Percentiles rank a stretch among this genome's conserved stretches.
phyloP scores from a whole-genome alignment of 345 rosid genomes.

The Eucalyptus dawsonii region DNA sequence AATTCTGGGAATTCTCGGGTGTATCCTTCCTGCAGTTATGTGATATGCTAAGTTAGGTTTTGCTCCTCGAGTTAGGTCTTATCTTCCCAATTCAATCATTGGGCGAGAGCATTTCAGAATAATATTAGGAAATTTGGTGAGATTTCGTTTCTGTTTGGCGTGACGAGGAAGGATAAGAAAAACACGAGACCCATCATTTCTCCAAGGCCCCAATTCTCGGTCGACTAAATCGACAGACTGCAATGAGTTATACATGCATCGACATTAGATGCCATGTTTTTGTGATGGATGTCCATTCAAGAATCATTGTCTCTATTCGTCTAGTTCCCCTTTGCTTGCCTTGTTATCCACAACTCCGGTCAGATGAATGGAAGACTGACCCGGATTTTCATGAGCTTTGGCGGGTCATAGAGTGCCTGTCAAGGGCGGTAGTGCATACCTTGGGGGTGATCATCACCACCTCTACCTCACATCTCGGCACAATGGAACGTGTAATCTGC shows the following conservation, averaged over 20 bases:
- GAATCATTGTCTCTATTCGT: not conserved
- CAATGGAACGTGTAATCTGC: not conserved
- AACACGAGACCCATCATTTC: not conserved
- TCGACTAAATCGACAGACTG: not conserved
- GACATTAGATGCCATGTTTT: not conserved
- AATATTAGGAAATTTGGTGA: not conserved
- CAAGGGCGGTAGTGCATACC: not conserved
- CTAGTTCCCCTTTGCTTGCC: not conserved
- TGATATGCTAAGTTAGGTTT: not conserved
- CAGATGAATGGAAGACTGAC: not conserved
- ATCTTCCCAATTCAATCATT: not conserved
- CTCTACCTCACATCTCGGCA: not conserved
- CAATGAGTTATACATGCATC: not conserved
- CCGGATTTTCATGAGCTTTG: not conserved
- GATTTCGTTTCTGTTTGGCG: not conserved
- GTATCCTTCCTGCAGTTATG: not conserved
- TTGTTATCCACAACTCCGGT: not conserved
- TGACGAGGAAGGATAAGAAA: not conserved
- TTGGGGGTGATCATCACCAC: not conserved
- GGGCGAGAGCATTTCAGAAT: not conserved
- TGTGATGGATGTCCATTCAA: not conserved
- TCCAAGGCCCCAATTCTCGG: not conserved
- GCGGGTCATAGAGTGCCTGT: not conserved
- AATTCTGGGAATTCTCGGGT: not conserved
- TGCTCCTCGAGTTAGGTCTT: not conserved